Conservation (phyloP, 129 eudicot species). For the Lactuca sativa region DNA sequence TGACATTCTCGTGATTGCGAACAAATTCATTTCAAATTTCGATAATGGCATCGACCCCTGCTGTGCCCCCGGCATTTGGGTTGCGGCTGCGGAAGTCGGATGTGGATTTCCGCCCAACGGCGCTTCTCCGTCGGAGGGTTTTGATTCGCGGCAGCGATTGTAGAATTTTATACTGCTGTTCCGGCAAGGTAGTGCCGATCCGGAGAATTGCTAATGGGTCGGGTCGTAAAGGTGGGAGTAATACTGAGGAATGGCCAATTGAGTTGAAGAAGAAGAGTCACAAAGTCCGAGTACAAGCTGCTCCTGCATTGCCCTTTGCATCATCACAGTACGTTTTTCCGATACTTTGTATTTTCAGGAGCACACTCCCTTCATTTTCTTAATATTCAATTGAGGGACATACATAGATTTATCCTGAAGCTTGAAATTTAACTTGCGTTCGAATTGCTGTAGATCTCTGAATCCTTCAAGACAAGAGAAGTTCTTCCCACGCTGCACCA, state of each 20-base stretch:
- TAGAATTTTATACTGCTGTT: slow-evolving; percentile 45
- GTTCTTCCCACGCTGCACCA: slow-evolving; percentile 74
- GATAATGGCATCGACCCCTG: slow-evolving; percentile 30
- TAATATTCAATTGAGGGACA: too few species aligned
- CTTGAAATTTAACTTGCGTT: background rate
- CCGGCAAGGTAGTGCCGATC: slow-evolving; percentile 44
- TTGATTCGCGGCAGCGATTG: slow-evolving; percentile 17
- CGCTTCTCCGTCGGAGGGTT: slow-evolving; percentile 33
- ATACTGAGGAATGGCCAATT: slow-evolving; percentile 47
- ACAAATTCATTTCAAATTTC: background rate
- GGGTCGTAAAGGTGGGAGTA: slow-evolving; percentile 38
- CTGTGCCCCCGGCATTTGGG: slow-evolving; percentile 47
- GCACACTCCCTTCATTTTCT: too few species aligned
- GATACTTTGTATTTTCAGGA: too few species aligned
- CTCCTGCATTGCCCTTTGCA: slow-evolving; percentile 67
- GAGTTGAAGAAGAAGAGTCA: slow-evolving; percentile 37
- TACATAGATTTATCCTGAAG: background rate
- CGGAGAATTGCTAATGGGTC: slow-evolving; percentile 30
- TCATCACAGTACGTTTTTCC: slow-evolving; percentile 29
- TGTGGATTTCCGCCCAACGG: slow-evolving; percentile 18
- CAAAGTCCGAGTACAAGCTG: slow-evolving; percentile 40
- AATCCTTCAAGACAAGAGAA: slow-evolving; percentile 67
- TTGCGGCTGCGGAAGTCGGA: slow-evolving; percentile 34
- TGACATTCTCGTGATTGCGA: slow-evolving; percentile 23
- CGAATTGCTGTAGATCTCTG: slow-evolving; percentile 45